Evolutionary conservation across 1,284 basidiomycete genomes (phyloP).

Genomic region (Rhizoctonia solani): DNA sequence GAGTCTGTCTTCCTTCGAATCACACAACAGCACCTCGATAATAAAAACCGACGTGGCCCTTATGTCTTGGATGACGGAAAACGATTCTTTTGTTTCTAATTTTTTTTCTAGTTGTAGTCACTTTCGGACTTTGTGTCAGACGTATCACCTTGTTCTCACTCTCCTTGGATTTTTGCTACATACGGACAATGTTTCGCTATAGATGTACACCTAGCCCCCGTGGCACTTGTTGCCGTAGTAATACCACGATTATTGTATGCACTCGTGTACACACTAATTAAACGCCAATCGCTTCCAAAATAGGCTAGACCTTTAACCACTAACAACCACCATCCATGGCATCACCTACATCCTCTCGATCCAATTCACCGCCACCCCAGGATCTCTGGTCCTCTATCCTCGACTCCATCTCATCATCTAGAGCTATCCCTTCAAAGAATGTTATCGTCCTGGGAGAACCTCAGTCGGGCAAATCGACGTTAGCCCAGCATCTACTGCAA

Average conservation of each 20-base stretch:
- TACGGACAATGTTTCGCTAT: background rate
- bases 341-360: constrained; percentile 22
- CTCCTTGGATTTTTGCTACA: too few relatives aligned
- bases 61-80: background rate
- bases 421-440: constrained; percentile 85
- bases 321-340: constrained; percentile 33
- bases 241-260: background rate
- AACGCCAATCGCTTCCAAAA: constrained; percentile 2
- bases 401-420: constrained; percentile 81
- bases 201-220: constrained; percentile 11
- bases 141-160: too few relatives aligned
- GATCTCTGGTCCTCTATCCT: constrained; percentile 92
- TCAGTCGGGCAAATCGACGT: constrained; percentile 72
- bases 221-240: background rate
- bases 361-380: constrained; percentile 59
- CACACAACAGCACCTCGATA: constrained; percentile 13
- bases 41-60: constrained; percentile 10
- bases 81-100: constrained; percentile 1
- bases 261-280: background rate
- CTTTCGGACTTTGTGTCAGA: constrained; percentile 12
- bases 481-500: constrained; percentile 71
- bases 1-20: constrained; percentile 74
- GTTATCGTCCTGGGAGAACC: constrained; percentile 80
- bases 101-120: too few relatives aligned
- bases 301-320: constrained; percentile 2